Percentiles rank a stretch among this genome's conserved stretches.
These are phyloP conservation scores for Pyrenophora graminea DNA, from an alignment of 2,329 filamentous ascomycete species.

Conservation along the genomic window DNA sequence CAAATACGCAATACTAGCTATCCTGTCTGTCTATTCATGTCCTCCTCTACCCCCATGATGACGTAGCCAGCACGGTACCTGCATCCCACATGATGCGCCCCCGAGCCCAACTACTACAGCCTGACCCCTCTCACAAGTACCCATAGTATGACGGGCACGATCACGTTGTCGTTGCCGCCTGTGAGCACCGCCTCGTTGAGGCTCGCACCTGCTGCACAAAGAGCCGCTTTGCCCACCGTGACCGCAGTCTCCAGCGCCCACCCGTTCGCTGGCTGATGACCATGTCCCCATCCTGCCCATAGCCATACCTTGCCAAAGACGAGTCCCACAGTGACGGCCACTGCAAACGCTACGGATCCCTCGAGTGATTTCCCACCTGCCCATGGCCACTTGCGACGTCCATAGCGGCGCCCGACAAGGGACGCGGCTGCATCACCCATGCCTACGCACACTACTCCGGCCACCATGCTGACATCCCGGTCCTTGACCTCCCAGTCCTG, in stretches of 20 bases:
- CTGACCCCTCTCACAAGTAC: constrained; percentile 80
- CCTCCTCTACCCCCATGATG: not conserved
- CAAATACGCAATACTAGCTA: not conserved
- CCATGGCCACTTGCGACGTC: constrained; percentile 92
- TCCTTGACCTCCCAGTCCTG: constrained; percentile 72
- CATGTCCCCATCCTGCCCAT: constrained; percentile 67
- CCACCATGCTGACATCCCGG: constrained; percentile 85
- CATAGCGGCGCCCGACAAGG: constrained; percentile 83
- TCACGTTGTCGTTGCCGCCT: constrained; percentile 97
- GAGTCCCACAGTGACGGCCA: constrained; percentile 77
- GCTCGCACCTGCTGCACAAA: constrained; percentile 78
- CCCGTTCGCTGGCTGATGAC: constrained; percentile 49
- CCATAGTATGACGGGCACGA: constrained; percentile 93
- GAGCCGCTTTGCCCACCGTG: constrained; percentile 61
- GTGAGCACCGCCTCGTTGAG: constrained; percentile 94
- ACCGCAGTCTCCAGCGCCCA: constrained; percentile 30
- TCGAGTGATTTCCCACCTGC: constrained; percentile 94
- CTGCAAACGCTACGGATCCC: constrained; percentile 78
- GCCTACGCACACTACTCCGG: constrained; percentile 91
- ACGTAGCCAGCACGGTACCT: constrained; percentile 8
- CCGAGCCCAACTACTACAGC: constrained; percentile 18
- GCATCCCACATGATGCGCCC: constrained; percentile 9
- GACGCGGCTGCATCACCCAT: constrained; percentile 94
- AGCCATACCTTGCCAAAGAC: constrained; percentile 74
- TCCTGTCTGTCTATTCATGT: not conserved